Conservation (phyloP, 225 moss, liverwort and hornwort genomes). For the Sphagnum contortum region DNA sequence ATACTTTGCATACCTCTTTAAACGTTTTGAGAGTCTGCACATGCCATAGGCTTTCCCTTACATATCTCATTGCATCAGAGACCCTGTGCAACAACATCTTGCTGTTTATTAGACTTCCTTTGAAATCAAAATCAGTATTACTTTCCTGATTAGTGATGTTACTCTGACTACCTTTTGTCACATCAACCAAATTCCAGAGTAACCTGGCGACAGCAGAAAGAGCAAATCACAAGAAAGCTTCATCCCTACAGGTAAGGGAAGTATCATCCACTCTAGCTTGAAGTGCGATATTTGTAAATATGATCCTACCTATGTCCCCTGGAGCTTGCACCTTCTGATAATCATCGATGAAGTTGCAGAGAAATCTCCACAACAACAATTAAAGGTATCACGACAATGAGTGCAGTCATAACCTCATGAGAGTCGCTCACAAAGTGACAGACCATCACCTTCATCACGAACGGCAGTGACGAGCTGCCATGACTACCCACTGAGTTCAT, state of each 20-base stretch:
- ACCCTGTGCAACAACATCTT: background rate
- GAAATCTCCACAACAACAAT: no score
- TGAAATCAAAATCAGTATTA: no score
- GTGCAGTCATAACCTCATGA: no score
- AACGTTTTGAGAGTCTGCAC: conserved; percentile 17
- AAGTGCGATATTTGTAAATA: background rate
- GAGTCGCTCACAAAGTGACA: no score
- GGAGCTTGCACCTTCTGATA: conserved; percentile 13
- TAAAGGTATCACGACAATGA: no score
- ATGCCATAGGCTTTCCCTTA: no score
- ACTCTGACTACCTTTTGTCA: background rate
- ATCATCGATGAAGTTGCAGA: no score
- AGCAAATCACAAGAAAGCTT: background rate
- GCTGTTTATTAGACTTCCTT: background rate
- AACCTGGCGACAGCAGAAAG: background rate
- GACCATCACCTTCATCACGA: no score
- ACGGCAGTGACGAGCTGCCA: no score
- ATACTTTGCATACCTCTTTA: conserved; percentile 17
- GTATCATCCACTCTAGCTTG: background rate
- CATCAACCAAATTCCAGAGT: background rate
- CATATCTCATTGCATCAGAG: no score
- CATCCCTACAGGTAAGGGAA: background rate
- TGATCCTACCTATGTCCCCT: conserved; percentile 16
- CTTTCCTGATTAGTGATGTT: no score
- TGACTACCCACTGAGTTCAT: no score